Evolutionary conservation across 345 rosid species (phyloP), one percentile per base, ranked within the genome.

Genomic region (Populus euphratica): DNA sequence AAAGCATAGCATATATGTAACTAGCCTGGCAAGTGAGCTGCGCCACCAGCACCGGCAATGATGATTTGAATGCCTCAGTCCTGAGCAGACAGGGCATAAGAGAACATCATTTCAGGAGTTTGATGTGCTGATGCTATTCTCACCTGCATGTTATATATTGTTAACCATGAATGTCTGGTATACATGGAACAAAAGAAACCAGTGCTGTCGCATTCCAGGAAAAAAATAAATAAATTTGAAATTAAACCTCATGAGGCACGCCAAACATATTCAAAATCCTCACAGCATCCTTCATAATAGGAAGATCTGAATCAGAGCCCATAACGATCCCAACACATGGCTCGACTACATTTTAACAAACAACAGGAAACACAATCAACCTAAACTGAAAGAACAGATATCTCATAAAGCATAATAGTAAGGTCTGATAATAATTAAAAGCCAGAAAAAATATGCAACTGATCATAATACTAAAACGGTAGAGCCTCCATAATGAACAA

Each of bases 31-130:
- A 96, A 87, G 86, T 96, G 99, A 63, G 97, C 97, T 65, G 99
- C 98, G 71, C 98, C 99, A 80, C 99, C 98, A 79, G 99, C 99
- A 72, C 98, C 99, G 54, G 98, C 97, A 68, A 96, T 91, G 80
- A 94, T 94, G 63, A 96, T 83, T 73, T 91, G 94, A 80, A 90
- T 66, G 18, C 99, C 98, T 79, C 89, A 84, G 36, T 83, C 87
- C 76, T 76, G 79, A 49, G 97, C 94, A 82, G 95, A 86, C 14
- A 77, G 83, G 33, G 98, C 99, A 83, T 96, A 96, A 71, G 93
- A 81, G 78, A 82, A 91, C 99, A 96, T 94, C 84, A 88, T 64
- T 77, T 92, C 94, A 31, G 99, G 97, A 31, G 97, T 92, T 59
- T 97, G 88, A 85, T 96, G 99, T 11, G 98, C 97, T 2, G 98